Evolutionary conservation across 352 stramenopile species (phyloP).

Genomic region (Globisporangium lucens): DNA sequence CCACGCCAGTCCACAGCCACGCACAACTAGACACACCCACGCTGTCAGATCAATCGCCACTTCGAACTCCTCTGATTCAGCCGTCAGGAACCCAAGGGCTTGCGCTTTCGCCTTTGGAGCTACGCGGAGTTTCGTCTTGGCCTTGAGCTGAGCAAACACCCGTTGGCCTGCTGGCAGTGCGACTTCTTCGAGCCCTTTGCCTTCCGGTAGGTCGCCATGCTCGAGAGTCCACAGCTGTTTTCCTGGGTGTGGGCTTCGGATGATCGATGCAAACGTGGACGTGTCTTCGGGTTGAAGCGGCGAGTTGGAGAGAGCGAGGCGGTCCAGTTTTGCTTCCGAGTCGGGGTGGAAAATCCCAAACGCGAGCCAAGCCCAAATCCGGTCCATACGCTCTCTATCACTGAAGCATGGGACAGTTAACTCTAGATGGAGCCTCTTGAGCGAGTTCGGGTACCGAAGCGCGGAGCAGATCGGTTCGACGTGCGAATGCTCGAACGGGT

Average conservation of each 20-base stretch:
- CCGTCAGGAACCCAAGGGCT: background rate
- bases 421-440: conserved; percentile 23
- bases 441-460: conserved; percentile 21
- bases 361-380: conserved; percentile 41
- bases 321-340: conserved; percentile 22
- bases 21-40: conserved; percentile 34
- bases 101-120: background rate
- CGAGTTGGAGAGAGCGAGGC: conserved; percentile 29
- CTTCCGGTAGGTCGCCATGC: conserved; percentile 19
- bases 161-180: conserved; percentile 14
- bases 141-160: background rate
- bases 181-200: conserved; percentile 25
- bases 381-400: background rate
- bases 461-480: conserved; percentile 27
- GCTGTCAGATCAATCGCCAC: conserved; percentile 21
- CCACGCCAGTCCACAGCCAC: conserved; percentile 34
- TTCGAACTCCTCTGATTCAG: background rate
- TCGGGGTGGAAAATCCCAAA: conserved; percentile 41
- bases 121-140: background rate
- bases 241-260: conserved; percentile 22
- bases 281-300: conserved; percentile 14
- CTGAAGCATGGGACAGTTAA: background rate
- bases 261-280: conserved; percentile 13
- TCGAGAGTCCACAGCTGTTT: conserved; percentile 19
- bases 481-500: conserved; percentile 15